Base-by-base conservation (phyloP, 441 rosid species). In the Gossypium gossypioides region DNA sequence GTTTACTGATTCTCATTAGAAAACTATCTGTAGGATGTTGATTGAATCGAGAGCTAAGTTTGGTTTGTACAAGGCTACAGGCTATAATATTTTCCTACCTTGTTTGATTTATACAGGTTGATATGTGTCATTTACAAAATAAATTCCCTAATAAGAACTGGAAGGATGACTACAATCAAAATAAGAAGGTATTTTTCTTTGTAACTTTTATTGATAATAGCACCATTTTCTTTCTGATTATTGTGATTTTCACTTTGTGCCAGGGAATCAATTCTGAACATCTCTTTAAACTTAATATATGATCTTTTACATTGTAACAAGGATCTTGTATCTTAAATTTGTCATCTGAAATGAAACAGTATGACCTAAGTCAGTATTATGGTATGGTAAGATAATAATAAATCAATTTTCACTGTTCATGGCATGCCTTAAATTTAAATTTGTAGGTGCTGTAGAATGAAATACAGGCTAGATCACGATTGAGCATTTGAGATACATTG, bases 91-190 rank as follows among this genome's bases (percentile, higher is more conserved):
- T 37, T 55, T 67, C 37, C 46, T 77, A 70, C 59, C 56, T 9
- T 37, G 80, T 66, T 78, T 40, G 70, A 54, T 70, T 64, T 54
- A n/a, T 81, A 65, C 87, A 95, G 99, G 99, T 86, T 82, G 97
- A 92, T 79, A 78, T 88, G 69, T 91, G 88, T 75, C 95, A 95
- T 85, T 81, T 95, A 65, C 87, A 89, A 80, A 86, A 82, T 77
- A 57, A 80, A 65, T 79, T 87, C 67, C 86, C 92, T 3, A 73
- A 83, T 71, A 82, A 88, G 78, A 83, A 81, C 69, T 95, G 99
- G 99, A 89, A 81, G 81, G 97, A 86, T 77, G 91, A 88, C 72
- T 92, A 89, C 74, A 74, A 18, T 77, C 87, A 83, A 75, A 84
- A 89, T 81, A 91, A 88, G 82, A 92, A 82, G 98, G 99, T 71